Percentiles rank a stretch among this genome's conserved stretches.
Conservation (phyloP, 192 early-diverging fungal genomes). For the Coemansia sp. region DNA sequence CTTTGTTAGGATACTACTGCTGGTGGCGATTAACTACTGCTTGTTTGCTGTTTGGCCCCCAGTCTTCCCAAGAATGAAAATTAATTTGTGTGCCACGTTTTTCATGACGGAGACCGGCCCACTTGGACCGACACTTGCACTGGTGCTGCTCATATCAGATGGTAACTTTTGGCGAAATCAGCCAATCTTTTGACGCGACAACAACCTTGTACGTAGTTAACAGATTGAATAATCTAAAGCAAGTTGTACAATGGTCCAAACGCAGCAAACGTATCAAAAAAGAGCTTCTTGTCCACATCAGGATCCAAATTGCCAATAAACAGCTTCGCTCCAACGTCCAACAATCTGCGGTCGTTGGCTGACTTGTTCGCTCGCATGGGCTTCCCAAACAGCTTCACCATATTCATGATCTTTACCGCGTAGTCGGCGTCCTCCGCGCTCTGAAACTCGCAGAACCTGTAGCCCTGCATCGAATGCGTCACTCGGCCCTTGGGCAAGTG, state of each 20-base stretch:
- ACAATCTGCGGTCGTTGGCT: conserved; percentile 74
- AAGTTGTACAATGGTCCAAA: conserved; percentile 94
- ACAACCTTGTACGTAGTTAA: too few species aligned
- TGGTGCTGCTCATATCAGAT: too few species aligned
- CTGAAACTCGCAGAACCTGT: conserved; percentile 94
- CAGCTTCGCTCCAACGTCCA: conserved; percentile 94
- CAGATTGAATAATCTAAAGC: conserved; percentile 77
- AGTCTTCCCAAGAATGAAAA: too few species aligned
- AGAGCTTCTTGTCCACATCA: conserved; percentile 82
- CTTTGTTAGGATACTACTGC: too few species aligned
- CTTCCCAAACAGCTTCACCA: conserved; percentile 93
- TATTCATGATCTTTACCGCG: conserved; percentile 94
- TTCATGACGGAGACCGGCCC: too few species aligned
- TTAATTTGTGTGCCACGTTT: too few species aligned
- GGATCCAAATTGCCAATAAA: conserved; percentile 97
- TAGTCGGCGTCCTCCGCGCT: conserved; percentile 95
- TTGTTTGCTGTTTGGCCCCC: too few species aligned
- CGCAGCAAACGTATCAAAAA: conserved; percentile 92
- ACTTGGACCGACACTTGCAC: too few species aligned
- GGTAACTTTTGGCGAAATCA: too few species aligned
- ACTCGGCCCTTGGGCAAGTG: conserved; percentile 97
- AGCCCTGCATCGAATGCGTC: conserved; percentile 90
- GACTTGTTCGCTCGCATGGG: conserved; percentile 94
- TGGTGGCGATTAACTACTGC: too few species aligned
- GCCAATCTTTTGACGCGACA: too few species aligned